Percentiles rank a stretch among this genome's conserved stretches.
Evolutionary conservation across 2,329 filamentous ascomycete genomes (phyloP).

Genomic region (Alternaria rosae): DNA sequence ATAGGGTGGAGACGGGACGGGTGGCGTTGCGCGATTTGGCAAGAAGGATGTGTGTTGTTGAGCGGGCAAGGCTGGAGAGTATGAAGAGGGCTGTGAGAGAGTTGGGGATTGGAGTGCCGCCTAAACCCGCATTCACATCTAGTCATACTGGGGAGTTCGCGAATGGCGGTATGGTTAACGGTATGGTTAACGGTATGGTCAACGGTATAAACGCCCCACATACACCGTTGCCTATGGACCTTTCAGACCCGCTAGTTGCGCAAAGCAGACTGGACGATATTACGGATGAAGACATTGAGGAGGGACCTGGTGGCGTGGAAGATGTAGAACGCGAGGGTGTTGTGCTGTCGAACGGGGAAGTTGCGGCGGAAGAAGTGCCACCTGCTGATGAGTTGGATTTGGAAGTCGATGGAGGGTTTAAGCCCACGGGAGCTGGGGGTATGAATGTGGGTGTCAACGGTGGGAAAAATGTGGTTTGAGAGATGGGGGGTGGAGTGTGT

Average conservation of each 20-base stretch:
- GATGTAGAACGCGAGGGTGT: constrained; percentile 12
- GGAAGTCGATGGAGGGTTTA: background rate
- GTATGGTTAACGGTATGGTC: background rate
- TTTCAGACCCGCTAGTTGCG: constrained; percentile 3
- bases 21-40: constrained; percentile 79
- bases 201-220: background rate
- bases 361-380: constrained; percentile 9
- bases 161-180: background rate
- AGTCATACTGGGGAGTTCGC: background rate
- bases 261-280: constrained; percentile 1
- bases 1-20: constrained; percentile 79
- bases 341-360: constrained; percentile 21
- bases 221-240: background rate
- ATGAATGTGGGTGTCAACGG: too few relatives aligned
- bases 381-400: constrained; percentile 3
- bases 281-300: constrained; percentile 14
- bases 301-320: constrained; percentile 21
- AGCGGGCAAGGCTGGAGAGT: constrained; percentile 79
- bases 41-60: constrained; percentile 77
- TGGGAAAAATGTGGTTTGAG: background rate
- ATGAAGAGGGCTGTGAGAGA: constrained; percentile 80
- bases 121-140: background rate
- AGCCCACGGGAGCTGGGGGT: rapidly evolving
- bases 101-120: constrained; percentile 19
- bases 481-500: background rate